Conservation (phyloP, 2,329 filamentous ascomycete genomes). For the Botrytis porri region DNA sequence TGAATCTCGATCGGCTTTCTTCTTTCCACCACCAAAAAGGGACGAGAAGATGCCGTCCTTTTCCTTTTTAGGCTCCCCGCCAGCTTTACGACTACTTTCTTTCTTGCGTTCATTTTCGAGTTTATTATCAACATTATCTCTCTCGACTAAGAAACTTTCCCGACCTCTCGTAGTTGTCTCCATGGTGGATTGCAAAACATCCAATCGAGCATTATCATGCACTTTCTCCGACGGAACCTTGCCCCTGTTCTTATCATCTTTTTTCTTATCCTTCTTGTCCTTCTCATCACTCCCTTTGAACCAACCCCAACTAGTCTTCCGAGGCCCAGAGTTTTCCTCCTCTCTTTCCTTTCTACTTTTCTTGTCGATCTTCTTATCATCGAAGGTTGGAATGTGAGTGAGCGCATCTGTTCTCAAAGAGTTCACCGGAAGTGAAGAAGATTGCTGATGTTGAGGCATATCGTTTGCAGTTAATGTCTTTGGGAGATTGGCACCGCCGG, state of each 20-base stretch:
- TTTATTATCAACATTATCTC: conserved; percentile 68
- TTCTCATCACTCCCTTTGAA: conserved; percentile 74
- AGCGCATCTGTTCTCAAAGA: conserved; percentile 71
- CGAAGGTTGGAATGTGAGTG: conserved; percentile 76
- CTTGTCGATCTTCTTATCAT: conserved; percentile 73
- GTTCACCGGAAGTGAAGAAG: conserved; percentile 68
- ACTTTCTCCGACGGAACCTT: conserved; percentile 55
- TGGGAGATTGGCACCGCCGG: conserved; percentile 4
- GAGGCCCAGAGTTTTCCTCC: conserved; percentile 54
- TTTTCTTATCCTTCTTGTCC: conserved; percentile 65
- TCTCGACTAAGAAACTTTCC: conserved; percentile 81
- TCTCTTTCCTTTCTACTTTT: conserved; percentile 66
- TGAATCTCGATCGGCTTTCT: conserved; percentile 75
- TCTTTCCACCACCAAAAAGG: conserved; percentile 86
- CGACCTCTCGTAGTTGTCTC: conserved; percentile 67
- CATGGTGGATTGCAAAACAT: conserved; percentile 83
- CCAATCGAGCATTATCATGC: conserved; percentile 78
- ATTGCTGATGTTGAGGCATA: conserved; percentile 55
- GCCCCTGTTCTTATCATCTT: conserved; percentile 60
- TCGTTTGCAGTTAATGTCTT: conserved; percentile 48
- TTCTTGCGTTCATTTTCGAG: conserved; percentile 81
- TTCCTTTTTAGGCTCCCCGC: conserved; percentile 76
- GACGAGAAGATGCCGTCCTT: conserved; percentile 93
- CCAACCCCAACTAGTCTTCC: conserved; percentile 85
- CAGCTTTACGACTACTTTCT: conserved; percentile 69